Conservation (phyloP, 306 rosid genomes). For the Acacia confusa region DNA sequence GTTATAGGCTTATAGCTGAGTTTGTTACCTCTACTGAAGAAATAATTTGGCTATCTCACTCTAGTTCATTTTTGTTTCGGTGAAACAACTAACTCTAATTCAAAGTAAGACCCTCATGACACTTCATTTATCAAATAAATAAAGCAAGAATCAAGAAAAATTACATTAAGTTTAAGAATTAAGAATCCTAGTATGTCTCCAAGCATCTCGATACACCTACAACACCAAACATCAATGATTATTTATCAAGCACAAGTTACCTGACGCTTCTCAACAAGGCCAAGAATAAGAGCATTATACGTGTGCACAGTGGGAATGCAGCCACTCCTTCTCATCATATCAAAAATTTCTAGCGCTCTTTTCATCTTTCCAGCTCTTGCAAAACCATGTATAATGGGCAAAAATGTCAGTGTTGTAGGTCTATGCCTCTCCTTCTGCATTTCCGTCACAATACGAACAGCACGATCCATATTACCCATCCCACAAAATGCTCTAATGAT, state of each 20-base stretch:
- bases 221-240: not conserved
- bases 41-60: not conserved
- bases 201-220: not conserved
- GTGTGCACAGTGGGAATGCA: constrained; percentile 97
- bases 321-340: constrained; percentile 92
- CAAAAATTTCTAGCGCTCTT: constrained; percentile 81
- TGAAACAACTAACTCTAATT: not conserved
- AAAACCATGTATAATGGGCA: constrained; percentile 92
- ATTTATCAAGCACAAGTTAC: constrained; percentile 43
- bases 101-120: not conserved
- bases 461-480: constrained; percentile 95
- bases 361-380: constrained; percentile 82
- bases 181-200: not conserved
- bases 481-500: constrained; percentile 87
- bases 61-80: not conserved
- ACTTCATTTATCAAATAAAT: constrained; percentile 3
- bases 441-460: constrained; percentile 72
- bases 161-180: not conserved
- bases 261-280: constrained; percentile 93
- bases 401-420: constrained; percentile 85
- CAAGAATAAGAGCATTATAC: constrained; percentile 89
- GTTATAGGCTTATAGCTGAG: not conserved
- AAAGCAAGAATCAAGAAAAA: not conserved
- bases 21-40: not conserved
- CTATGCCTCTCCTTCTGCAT: constrained; percentile 82